Conservation (phyloP, 176 grass and related monocot genomes). For the Poa annua region DNA sequence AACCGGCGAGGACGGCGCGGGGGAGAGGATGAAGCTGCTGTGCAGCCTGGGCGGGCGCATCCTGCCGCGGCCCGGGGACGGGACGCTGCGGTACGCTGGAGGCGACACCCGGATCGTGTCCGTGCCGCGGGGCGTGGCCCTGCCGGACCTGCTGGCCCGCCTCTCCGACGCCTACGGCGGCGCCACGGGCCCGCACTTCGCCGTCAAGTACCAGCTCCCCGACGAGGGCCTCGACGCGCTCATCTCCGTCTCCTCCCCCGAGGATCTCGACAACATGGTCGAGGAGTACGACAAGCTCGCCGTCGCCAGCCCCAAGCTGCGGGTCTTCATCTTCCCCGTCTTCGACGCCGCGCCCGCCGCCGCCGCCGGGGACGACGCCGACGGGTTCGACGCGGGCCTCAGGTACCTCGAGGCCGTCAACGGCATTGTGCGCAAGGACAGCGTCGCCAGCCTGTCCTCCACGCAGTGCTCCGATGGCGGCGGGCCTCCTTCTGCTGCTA, state of each 20-base stretch:
- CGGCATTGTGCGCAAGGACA: conserved; percentile 79
- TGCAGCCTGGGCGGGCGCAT: conserved; percentile 88
- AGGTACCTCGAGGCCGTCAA: conserved; percentile 79
- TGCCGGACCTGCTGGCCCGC: conserved; percentile 54
- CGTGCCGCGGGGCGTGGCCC: conserved; percentile 55
- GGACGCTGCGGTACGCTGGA: conserved; percentile 84
- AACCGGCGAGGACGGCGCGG: conserved; percentile 40
- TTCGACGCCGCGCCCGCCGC: conserved; percentile 33
- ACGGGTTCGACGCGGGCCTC: conserved; percentile 50
- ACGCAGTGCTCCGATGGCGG: conserved; percentile 67
- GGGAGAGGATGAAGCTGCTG: conserved; percentile 70
- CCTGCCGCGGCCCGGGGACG: conserved; percentile 87
- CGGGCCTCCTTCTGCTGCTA: conserved; percentile 31
- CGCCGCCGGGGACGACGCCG: conserved; percentile 11
- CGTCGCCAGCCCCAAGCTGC: conserved; percentile 65
- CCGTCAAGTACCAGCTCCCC: conserved; percentile 89
- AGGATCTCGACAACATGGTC: conserved; percentile 99
- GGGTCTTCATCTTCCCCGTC: conserved; percentile 86
- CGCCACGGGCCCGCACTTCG: conserved; percentile 51
- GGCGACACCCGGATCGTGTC: conserved; percentile 96
- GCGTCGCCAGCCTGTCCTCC: conserved; percentile 63
- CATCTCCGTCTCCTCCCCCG: conserved; percentile 93
- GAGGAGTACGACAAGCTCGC: conserved; percentile 90
- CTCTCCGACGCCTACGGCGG: conserved; percentile 72
- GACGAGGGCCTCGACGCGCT: conserved; percentile 93